Evolutionary conservation across 2,329 filamentous ascomycete species (phyloP).

Genomic region (Pseudogymnoascus sp.): DNA sequence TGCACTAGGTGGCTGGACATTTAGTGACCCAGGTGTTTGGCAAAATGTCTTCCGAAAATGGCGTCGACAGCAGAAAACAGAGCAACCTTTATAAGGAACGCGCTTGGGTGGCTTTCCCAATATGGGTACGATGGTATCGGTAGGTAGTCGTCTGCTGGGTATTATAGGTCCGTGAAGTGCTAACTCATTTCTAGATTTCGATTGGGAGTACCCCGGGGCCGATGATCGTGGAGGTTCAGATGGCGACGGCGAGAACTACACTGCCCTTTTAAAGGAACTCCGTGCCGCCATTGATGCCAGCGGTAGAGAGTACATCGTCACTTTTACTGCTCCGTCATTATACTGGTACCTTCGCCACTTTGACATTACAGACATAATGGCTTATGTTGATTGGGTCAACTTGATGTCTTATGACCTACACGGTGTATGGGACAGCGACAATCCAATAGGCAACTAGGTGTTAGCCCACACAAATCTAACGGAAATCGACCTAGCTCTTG

Average conservation of each 20-base stretch:
- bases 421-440: conserved; percentile 31
- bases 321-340: conserved; percentile 20
- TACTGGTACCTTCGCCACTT: conserved; percentile 29
- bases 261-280: neutral
- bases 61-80: neutral
- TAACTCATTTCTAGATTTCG: conserved; percentile 19
- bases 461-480: conserved; percentile 17
- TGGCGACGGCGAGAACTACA: neutral
- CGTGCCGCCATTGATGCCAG: conserved; percentile 21
- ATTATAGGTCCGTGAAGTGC: too few relatives aligned
- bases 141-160: too few relatives aligned
- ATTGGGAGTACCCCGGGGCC: conserved; percentile 9
- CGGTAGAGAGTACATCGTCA: conserved; percentile 16
- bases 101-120: neutral
- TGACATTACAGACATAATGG: conserved; percentile 22
- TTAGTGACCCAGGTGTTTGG: conserved; percentile 24
- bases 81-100: neutral
- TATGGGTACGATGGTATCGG: neutral
- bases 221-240: neutral
- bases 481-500: conserved; percentile 14
- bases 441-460: neutral
- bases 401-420: conserved; percentile 31
- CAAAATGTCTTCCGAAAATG: neutral
- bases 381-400: conserved; percentile 28
- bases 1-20: conserved; percentile 34